phyloP scores from a whole-genome alignment of 2,329 filamentous ascomycete species.

The Apiospora saccharicola region DNA sequence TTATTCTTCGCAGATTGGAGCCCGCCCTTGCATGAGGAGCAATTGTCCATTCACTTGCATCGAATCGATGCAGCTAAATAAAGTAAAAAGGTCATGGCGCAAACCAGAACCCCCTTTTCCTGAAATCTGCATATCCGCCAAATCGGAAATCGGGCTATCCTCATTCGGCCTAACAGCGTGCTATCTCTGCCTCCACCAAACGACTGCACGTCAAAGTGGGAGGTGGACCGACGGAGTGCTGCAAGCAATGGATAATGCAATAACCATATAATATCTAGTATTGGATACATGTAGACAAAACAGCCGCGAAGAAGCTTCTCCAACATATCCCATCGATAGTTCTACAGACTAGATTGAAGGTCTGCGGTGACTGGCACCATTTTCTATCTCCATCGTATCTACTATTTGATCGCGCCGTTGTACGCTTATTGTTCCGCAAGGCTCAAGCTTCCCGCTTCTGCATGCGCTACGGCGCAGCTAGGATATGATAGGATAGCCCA shows the following conservation, averaged over 20 bases:
- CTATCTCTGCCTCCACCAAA: conserved; percentile 7
- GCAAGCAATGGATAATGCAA: not conserved
- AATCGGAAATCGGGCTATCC: not conserved
- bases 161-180: not conserved
- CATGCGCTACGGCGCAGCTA: not conserved
- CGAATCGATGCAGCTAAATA: not conserved
- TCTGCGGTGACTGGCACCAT: not conserved
- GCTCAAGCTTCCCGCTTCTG: conserved; percentile 15
- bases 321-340: conserved; percentile 12
- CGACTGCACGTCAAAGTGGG: not conserved
- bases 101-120: not conserved
- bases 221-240: not conserved
- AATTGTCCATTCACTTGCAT: not conserved
- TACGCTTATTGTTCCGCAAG: not conserved
- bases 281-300: not conserved
- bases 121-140: not conserved
- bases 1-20: not conserved
- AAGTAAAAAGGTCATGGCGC: not conserved
- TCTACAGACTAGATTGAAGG: conserved; percentile 2
- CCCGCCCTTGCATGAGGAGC: not conserved
- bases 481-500: not conserved
- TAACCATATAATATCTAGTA: not conserved
- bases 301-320: not conserved
- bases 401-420: conserved; percentile 9
- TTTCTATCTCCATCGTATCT: not conserved